A percentile compares a stretch with the other conserved stretches of the same genome.
Evolutionary conservation across 805 yeast species (phyloP).

Genomic region (Yamadazyma sp.): DNA sequence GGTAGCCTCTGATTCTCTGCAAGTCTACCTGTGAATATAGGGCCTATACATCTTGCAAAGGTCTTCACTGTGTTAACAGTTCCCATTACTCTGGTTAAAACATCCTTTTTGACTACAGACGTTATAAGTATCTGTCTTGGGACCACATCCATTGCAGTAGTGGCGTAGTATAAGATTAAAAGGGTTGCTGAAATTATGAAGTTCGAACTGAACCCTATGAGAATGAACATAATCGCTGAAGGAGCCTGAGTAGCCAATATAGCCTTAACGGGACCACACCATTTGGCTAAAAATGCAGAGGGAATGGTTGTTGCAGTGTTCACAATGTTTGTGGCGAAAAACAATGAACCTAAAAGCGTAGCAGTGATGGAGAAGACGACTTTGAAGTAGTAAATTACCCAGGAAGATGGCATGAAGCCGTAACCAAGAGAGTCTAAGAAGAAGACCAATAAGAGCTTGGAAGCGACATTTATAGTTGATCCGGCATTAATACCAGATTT

Average conservation of each 20-base stretch:
- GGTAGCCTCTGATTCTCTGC: slow-evolving; percentile 52
- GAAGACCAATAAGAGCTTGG: slow-evolving; percentile 57
- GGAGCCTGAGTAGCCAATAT: slow-evolving; percentile 76
- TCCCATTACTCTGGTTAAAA: slow-evolving; percentile 78
- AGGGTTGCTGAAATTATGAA: slow-evolving; percentile 49
- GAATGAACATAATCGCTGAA: slow-evolving; percentile 61
- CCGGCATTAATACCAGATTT: not conserved
- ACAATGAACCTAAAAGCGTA: slow-evolving; percentile 61
- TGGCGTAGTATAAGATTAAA: slow-evolving; percentile 56
- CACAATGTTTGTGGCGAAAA: slow-evolving; percentile 60
- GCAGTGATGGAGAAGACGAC: slow-evolving; percentile 54
- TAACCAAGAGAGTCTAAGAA: slow-evolving; percentile 85
- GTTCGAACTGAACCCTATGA: slow-evolving; percentile 27
- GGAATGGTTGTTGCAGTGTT: slow-evolving; percentile 74
- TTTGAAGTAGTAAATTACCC: slow-evolving; percentile 83
- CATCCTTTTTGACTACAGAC: slow-evolving; percentile 58
- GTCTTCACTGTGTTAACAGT: slow-evolving; percentile 85
- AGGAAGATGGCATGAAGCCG: slow-evolving; percentile 85
- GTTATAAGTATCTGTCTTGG: slow-evolving; percentile 84
- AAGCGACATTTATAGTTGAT: slow-evolving; percentile 14
- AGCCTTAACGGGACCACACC: slow-evolving; percentile 76
- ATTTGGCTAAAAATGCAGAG: slow-evolving; percentile 66
- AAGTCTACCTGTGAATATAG: slow-evolving; percentile 71
- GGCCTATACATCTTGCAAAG: slow-evolving; percentile 80
- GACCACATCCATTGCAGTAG: slow-evolving; percentile 85